phyloP scores from a whole-genome alignment of 2,329 filamentous ascomycete species.

The Cladosporium colombiae region DNA sequence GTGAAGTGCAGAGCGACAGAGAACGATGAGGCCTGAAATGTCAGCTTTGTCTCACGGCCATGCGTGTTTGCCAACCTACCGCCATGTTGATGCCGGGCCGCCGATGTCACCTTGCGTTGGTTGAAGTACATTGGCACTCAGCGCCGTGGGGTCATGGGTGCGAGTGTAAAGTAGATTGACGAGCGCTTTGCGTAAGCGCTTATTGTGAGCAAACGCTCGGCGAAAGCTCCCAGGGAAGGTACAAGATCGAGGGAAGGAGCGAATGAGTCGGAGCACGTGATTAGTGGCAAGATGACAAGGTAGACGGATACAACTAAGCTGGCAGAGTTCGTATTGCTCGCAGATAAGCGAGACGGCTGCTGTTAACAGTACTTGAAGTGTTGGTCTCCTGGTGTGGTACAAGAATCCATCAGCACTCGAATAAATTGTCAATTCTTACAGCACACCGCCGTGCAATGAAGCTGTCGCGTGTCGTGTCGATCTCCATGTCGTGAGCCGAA shows the following conservation, averaged over 20 bases:
- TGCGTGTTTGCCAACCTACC: not conserved
- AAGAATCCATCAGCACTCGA: not conserved
- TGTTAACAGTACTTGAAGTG: no score
- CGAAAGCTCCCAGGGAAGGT: not conserved
- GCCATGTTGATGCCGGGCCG: not conserved
- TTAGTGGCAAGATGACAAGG: not conserved
- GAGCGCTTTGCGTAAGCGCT: not conserved
- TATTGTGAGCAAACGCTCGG: not conserved
- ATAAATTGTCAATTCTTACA: no score
- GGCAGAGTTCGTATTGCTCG: not conserved
- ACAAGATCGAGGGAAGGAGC: not conserved
- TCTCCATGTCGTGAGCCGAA: not conserved
- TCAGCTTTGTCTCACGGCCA: not conserved
- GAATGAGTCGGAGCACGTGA: not conserved
- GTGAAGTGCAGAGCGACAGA: not conserved
- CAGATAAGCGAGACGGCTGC: not conserved
- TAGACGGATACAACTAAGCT: not conserved
- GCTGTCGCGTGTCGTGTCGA: no score
- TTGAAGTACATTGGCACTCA: not conserved
- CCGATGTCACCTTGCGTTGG: not conserved
- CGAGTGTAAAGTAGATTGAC: not conserved
- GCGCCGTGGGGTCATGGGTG: not conserved
- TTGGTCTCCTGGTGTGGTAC: not conserved
- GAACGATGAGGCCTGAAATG: not conserved
- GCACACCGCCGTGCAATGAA: no score